These are phyloP conservation scores for Naganishia sp. DNA, from an alignment of 1,284 basidiomycete genomes.

Conservation along the genomic window DNA sequence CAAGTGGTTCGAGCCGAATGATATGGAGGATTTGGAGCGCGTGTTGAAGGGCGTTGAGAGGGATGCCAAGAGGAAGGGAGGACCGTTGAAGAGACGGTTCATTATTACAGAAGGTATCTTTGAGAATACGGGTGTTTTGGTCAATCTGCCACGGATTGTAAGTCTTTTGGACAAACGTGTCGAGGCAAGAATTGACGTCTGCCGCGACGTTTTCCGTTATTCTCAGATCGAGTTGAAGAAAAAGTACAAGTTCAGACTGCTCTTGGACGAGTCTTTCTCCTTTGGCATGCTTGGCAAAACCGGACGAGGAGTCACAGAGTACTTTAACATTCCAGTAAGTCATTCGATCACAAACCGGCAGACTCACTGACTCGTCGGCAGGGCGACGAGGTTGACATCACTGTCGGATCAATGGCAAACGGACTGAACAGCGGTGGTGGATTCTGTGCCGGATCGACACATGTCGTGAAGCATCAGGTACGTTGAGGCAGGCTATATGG, in stretches of 20 bases:
- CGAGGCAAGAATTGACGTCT: too few relatives aligned
- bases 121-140: constrained; percentile 88
- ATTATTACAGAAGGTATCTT: constrained; percentile 98
- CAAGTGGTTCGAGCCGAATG: constrained; percentile 95
- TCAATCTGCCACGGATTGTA: constrained; percentile 86
- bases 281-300: constrained; percentile 91
- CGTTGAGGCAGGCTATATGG: constrained; percentile 17
- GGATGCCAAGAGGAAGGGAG: constrained; percentile 79
- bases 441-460: constrained; percentile 87
- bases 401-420: constrained; percentile 78
- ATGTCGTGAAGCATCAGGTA: constrained; percentile 86
- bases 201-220: too few relatives aligned
- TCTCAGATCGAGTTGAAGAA: constrained; percentile 84
- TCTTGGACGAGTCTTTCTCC: constrained; percentile 91
- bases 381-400: constrained; percentile 60
- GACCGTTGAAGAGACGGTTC: constrained; percentile 83
- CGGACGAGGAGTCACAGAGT: constrained; percentile 89
- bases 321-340: constrained; percentile 84
- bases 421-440: constrained; percentile 84
- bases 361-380: constrained; percentile 33
- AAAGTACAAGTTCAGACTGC: constrained; percentile 93
- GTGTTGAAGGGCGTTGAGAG: constrained; percentile 80
- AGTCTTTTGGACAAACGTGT: constrained; percentile 44
- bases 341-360: background rate
- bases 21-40: constrained; percentile 84